phyloP scores from a whole-genome alignment of 208 protist species.

The Crithidia thermophila region DNA sequence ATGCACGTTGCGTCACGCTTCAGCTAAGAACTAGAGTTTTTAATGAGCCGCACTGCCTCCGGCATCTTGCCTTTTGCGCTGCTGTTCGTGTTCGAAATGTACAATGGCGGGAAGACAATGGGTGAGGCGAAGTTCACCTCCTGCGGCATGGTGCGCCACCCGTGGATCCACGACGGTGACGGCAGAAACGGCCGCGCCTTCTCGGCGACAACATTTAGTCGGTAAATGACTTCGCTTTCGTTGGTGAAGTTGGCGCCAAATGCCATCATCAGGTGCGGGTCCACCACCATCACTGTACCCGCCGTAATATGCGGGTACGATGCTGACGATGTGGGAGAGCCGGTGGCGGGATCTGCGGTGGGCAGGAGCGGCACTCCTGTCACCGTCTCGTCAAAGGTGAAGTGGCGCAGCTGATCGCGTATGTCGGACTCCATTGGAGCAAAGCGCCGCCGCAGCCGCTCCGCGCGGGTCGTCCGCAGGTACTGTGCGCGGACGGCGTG shows the following conservation, averaged over 20 bases:
- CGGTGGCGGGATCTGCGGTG: background rate
- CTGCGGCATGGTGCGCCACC: slow-evolving; percentile 70
- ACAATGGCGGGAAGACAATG: slow-evolving; percentile 77
- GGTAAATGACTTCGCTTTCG: slow-evolving; percentile 62
- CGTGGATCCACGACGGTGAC: slow-evolving; percentile 79
- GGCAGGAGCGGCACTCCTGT: slow-evolving; percentile 34
- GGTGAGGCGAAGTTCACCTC: slow-evolving; percentile 79
- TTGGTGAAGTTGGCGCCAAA: slow-evolving; percentile 71
- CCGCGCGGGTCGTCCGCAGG: slow-evolving; percentile 41
- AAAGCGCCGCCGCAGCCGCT: slow-evolving; percentile 56
- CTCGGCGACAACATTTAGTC: slow-evolving; percentile 67
- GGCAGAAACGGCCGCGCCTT: slow-evolving; percentile 48
- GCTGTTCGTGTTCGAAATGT: slow-evolving; percentile 7
- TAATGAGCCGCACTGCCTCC: too few species aligned
- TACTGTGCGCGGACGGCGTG: slow-evolving; percentile 72
- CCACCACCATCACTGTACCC: slow-evolving; percentile 74
- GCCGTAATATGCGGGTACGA: slow-evolving; percentile 29
- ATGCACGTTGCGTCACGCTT: too few species aligned
- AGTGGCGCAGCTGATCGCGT: slow-evolving; percentile 68
- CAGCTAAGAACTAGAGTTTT: too few species aligned
- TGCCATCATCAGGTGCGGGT: slow-evolving; percentile 84
- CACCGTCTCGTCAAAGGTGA: slow-evolving; percentile 66
- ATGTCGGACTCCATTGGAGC: slow-evolving; percentile 73
- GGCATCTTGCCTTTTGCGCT: too few species aligned
- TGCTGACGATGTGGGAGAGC: background rate